Evolutionary conservation across 306 rosid species (phyloP), one percentile per base, ranked within the genome.

Genomic region (Prunus kanzakura): DNA sequence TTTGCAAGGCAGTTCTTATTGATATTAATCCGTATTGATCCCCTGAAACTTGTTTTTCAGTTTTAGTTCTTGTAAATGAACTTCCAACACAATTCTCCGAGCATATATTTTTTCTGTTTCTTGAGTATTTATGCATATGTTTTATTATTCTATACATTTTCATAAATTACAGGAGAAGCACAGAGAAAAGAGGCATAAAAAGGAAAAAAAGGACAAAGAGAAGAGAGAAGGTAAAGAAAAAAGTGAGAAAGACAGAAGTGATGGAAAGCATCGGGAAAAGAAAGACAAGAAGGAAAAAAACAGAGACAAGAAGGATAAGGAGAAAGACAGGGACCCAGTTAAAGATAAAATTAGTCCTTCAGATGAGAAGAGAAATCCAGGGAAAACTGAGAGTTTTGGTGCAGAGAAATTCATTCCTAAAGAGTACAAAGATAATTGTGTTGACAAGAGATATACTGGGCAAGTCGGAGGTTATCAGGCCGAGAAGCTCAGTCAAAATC

Each of bases 121-220:
- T 55, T 61, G 29, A 22, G 62, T 64, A 69, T 76, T 20, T 73
- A 52, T 51, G 75, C 54, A 45, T 76, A 63, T 45, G 5, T 6
- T 52, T 6, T 47, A 46, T 70, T 65, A 69, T 66, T 70, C 29
- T 19, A 1, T 54, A 62, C 8, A 4, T 66, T 64, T 19, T 32
- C 66, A 61, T 60, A 67, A 68, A 69, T 73, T 81, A 72, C 88
- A 95, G 98, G 97, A 88, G 82, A 85, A 90, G 76, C 83, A 82
- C 19, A 89, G 74, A 82, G 96, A 92, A 23, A 90, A 80, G 78
- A 90, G 88, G 77, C 88, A 79, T 69, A 95, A 89, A 78, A 90
- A 92, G 80, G 97, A 92, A 54, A 95, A 86, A 79, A 90, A 58
- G 82, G 97, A 87, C 65, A 92, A 84, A 70, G 97, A 89, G 78